A percentile compares a stretch with the other conserved stretches of the same genome.
Evolutionary conservation across 179 eudicot genomes (phyloP).

Genomic region (Spergularia azorica): DNA sequence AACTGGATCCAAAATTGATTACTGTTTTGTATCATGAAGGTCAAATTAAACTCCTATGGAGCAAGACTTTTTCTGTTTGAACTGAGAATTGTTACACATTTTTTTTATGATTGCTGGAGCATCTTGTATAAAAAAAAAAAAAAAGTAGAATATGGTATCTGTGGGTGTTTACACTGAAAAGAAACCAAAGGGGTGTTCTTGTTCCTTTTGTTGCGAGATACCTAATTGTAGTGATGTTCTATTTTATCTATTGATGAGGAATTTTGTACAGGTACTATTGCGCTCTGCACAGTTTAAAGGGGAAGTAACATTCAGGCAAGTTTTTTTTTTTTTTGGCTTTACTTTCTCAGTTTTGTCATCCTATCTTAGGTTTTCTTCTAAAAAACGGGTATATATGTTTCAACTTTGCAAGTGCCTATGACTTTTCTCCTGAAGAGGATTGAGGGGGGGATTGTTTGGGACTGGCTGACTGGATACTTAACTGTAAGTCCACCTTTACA

Average conservation of each 20-base stretch:
- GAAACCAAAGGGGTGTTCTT: not conserved
- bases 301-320: slow-evolving; percentile 87
- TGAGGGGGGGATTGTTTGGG: not conserved
- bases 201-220: not conserved
- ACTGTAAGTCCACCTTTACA: not conserved
- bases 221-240: not conserved
- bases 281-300: slow-evolving; percentile 84
- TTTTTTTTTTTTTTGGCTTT: not conserved
- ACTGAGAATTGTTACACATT: not conserved
- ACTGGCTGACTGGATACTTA: not conserved
- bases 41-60: not conserved
- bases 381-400: not conserved
- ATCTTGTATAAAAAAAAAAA: not conserved
- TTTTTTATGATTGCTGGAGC: not conserved
- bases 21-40: not conserved
- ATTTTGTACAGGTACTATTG: slow-evolving; percentile 56
- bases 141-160: not conserved
- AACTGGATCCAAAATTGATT: not conserved
- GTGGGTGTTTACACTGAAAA: not conserved
- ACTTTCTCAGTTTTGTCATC: not conserved
- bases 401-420: not conserved
- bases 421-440: not conserved
- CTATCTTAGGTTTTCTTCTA: not conserved
- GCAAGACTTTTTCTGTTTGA: not conserved
- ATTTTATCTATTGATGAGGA: slow-evolving; percentile 16